Evolutionary conservation across 2,329 filamentous ascomycete species (phyloP).

Genomic region (Pseudopithomyces maydicus): DNA sequence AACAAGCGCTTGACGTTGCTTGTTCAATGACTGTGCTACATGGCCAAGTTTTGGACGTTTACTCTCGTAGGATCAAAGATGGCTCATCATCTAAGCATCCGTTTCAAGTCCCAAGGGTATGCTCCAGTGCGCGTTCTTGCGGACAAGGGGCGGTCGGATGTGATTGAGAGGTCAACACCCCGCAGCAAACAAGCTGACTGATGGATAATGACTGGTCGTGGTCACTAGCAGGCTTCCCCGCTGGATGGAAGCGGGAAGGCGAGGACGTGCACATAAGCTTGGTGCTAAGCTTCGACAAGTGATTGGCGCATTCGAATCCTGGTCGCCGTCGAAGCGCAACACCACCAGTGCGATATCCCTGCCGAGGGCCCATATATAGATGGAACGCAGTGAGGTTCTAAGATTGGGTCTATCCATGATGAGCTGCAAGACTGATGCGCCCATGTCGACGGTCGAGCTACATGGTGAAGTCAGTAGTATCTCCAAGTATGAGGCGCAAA

Average conservation of each 20-base stretch:
- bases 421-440: neutral
- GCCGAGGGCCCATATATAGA: neutral
- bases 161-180: neutral
- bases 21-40: neutral
- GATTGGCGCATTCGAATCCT: slow-evolving; percentile 7
- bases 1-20: neutral
- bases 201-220: neutral
- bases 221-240: slow-evolving; percentile 12
- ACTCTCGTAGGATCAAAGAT: neutral
- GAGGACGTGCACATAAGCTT: slow-evolving; percentile 9
- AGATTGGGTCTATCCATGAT: neutral
- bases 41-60: neutral
- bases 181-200: neutral
- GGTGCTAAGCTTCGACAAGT: slow-evolving; percentile 12
- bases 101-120: too few relatives aligned
- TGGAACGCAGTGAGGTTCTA: neutral
- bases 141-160: neutral
- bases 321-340: slow-evolving; percentile 1
- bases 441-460: neutral
- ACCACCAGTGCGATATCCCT: neutral
- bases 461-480: neutral
- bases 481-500: neutral
- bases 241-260: slow-evolving; percentile 3
- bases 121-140: neutral
- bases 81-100: too few relatives aligned